Percentiles rank a stretch among this genome's conserved stretches.
These are phyloP conservation scores for Pyronema omphalodes DNA, from an alignment of 495 filamentous ascomycete genomes.

Conservation along the genomic window DNA sequence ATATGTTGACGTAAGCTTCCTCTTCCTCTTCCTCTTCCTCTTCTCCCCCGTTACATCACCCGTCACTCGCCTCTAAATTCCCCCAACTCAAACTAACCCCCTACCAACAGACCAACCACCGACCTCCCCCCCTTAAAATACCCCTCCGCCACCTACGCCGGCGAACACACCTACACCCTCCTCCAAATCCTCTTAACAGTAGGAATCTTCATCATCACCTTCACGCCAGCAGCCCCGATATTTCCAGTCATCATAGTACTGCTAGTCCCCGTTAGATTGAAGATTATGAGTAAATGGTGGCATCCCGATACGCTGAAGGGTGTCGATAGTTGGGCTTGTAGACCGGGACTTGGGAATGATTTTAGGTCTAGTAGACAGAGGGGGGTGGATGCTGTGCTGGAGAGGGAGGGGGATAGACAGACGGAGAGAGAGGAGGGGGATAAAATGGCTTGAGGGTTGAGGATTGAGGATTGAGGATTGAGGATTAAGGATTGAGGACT, in stretches of 20 bases:
- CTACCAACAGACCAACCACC: slow-evolving; percentile 30
- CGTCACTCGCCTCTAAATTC: neutral
- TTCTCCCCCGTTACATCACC: neutral
- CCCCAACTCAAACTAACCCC: neutral
- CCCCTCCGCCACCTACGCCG: slow-evolving; percentile 26
- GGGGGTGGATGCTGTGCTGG: neutral
- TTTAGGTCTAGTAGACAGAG: neutral
- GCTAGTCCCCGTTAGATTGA: slow-evolving; percentile 42
- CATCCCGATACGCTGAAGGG: slow-evolving; percentile 35
- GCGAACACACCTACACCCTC: slow-evolving; percentile 46
- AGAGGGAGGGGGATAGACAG: neutral
- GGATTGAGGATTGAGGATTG: no score
- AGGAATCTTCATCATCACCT: slow-evolving; percentile 44
- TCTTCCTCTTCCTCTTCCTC: neutral
- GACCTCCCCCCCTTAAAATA: slow-evolving; percentile 37
- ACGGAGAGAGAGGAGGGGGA: neutral
- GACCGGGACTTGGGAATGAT: slow-evolving; percentile 1
- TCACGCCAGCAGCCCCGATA: slow-evolving; percentile 43
- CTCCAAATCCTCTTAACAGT: slow-evolving; percentile 42
- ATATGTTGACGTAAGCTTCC: slow-evolving; percentile 35
- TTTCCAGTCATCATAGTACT: slow-evolving; percentile 52
- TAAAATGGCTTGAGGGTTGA: neutral
- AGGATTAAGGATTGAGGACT: no score
- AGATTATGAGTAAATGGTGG: slow-evolving; percentile 48
- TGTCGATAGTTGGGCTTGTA: neutral